Percentiles rank a stretch among this genome's conserved stretches.
These are phyloP conservation scores for Cyberlindnera japonica DNA, from an alignment of 805 yeast species.

Conservation along the genomic window DNA sequence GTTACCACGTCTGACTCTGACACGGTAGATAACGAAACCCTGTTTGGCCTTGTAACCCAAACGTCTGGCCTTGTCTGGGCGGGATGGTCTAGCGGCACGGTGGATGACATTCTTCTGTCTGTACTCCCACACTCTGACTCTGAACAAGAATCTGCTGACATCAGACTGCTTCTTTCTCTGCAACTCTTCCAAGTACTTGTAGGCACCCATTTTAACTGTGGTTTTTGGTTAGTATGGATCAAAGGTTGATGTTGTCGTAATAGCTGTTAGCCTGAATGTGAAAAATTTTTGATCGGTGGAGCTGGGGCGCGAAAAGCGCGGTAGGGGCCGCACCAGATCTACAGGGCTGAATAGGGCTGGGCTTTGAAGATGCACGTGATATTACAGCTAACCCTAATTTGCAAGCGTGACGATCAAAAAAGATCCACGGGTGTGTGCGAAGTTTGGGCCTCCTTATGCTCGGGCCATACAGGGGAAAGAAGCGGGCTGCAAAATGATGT, in stretches of 20 bases:
- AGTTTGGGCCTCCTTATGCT: too few species aligned
- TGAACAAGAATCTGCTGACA: conserved; percentile 96
- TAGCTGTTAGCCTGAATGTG: background rate
- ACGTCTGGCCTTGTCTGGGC: conserved; percentile 99
- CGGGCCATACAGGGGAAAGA: too few species aligned
- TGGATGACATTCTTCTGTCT: conserved; percentile 98
- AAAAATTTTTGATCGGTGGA: conserved; percentile 11
- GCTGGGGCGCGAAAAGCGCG: conserved; percentile 1
- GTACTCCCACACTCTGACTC: conserved; percentile 99
- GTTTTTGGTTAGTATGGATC: conserved; percentile 10
- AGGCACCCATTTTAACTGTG: conserved; percentile 83
- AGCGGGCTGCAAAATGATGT: too few species aligned
- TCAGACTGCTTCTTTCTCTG: conserved; percentile 99
- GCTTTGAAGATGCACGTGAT: too few species aligned
- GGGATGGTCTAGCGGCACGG: conserved; percentile 98
- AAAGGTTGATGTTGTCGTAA: background rate
- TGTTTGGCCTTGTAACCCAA: conserved; percentile 99
- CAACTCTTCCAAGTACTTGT: conserved; percentile 98
- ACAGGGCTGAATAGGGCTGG: too few species aligned
- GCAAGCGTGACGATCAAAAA: too few species aligned
- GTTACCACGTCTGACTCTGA: conserved; percentile 99
- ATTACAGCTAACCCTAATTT: too few species aligned
- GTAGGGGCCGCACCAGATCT: too few species aligned
- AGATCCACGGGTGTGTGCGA: too few species aligned
- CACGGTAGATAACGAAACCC: conserved; percentile 97